These are phyloP conservation scores for Mycena maculata DNA, from an alignment of 768 basidiomycete species.

Conservation along the genomic window DNA sequence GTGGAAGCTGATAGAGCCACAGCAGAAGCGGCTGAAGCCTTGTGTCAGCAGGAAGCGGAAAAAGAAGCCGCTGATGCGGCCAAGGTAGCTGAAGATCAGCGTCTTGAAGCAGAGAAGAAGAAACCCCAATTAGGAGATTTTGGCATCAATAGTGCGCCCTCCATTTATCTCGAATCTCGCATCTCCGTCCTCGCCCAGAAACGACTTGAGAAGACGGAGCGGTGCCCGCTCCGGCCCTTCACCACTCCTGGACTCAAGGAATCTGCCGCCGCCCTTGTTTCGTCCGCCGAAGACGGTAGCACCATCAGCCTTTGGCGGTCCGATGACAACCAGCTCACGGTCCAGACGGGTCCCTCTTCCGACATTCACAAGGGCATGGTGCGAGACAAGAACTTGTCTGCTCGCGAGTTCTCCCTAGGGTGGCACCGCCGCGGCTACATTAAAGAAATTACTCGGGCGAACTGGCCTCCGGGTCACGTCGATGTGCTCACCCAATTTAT, in stretches of 20 bases:
- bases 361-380: conserved; percentile 3
- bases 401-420: not conserved
- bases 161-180: not conserved
- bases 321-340: conserved; percentile 9
- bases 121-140: conserved; percentile 20
- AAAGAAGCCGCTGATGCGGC: not conserved
- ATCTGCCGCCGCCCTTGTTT: not conserved
- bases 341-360: not conserved
- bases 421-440: conserved; percentile 5
- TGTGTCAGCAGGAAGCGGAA: not conserved
- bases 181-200: conserved; percentile 10
- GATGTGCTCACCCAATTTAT: conserved; percentile 8
- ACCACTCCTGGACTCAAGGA: not conserved
- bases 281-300: not conserved
- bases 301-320: not conserved
- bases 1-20: not conserved
- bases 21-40: not conserved
- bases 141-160: not conserved
- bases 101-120: conserved; percentile 25
- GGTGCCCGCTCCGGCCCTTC: conserved; percentile 9
- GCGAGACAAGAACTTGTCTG: not conserved
- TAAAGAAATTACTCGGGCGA: not conserved
- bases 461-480: not conserved
- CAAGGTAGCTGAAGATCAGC: not conserved
- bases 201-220: not conserved